A percentile compares a stretch with the other conserved stretches of the same genome.
Evolutionary conservation across 306 rosid species (phyloP).

Genomic region (Sicyos edulis): DNA sequence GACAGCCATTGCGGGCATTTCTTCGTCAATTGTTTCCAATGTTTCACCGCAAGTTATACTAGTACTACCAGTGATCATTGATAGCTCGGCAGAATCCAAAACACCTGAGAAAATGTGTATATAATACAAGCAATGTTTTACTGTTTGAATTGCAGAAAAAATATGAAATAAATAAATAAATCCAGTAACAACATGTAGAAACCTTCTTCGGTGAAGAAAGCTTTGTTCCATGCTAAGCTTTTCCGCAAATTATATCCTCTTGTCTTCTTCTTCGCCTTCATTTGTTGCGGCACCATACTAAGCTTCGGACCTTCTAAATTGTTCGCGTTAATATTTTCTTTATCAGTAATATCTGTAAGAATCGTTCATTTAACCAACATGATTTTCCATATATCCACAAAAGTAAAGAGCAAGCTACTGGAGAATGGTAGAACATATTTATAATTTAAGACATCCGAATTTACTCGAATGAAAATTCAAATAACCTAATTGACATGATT

Average conservation of each 20-base stretch:
- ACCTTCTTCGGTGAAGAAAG: conserved; percentile 88
- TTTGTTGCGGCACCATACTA: conserved; percentile 51
- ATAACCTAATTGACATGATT: neutral
- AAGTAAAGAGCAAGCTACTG: neutral
- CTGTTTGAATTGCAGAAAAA: neutral
- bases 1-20: conserved; percentile 25
- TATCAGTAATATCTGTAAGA: conserved; percentile 24
- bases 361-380: conserved; percentile 20
- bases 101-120: conserved; percentile 45
- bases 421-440: neutral
- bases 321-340: conserved; percentile 40
- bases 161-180: neutral
- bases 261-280: conserved; percentile 74
- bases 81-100: conserved; percentile 67
- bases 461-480: neutral
- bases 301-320: conserved; percentile 48
- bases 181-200: neutral
- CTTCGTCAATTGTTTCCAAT: conserved; percentile 52
- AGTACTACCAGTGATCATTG: conserved; percentile 56
- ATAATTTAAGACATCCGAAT: neutral
- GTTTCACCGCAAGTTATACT: conserved; percentile 25
- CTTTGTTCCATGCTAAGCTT: conserved; percentile 93
- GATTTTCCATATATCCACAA: neutral
- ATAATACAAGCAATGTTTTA: neutral
- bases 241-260: conserved; percentile 80